phyloP scores from a whole-genome alignment of 805 yeast species.

The Wickerhamomyces subpelliculosus region DNA sequence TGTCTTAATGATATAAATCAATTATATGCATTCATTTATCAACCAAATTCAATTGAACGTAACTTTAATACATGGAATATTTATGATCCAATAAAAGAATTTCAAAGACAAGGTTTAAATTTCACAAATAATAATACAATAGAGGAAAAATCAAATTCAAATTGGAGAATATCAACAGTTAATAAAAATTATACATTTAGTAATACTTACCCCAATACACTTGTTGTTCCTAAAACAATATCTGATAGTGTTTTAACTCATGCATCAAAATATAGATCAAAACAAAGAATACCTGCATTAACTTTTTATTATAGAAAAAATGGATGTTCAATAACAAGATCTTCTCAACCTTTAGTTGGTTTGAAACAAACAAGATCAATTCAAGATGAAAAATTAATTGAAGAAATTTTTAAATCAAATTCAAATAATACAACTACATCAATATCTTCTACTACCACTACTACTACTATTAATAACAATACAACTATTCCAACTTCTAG shows the following conservation, averaged over 20 bases:
- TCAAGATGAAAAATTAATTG: conserved; percentile 82
- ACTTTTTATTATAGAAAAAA: conserved; percentile 67
- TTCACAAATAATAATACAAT: conserved; percentile 20
- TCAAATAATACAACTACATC: conserved; percentile 9
- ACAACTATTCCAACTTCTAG: too few relatives aligned
- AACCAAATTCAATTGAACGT: conserved; percentile 65
- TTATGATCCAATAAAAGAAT: conserved; percentile 59
- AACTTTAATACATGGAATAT: conserved; percentile 66
- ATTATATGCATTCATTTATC: conserved; percentile 78
- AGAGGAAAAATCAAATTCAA: conserved; percentile 7
- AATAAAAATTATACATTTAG: conserved; percentile 64
- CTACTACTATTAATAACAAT: conserved; percentile 42
- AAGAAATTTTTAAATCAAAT: conserved; percentile 51
- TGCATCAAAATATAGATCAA: conserved; percentile 82
- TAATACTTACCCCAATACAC: conserved; percentile 61
- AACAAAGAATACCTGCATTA: conserved; percentile 75
- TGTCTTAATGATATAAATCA: conserved; percentile 43
- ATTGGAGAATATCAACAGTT: conserved; percentile 67
- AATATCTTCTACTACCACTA: too few relatives aligned
- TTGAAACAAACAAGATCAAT: conserved; percentile 78
- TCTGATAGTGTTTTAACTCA: conserved; percentile 80
- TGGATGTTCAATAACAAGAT: conserved; percentile 75
- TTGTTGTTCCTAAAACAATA: conserved; percentile 69
- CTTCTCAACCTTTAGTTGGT: conserved; percentile 92
- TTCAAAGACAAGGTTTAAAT: conserved; percentile 58